Base-by-base conservation (phyloP, 768 basidiomycete genomes). In the Sporobolomyces roseus region DNA sequence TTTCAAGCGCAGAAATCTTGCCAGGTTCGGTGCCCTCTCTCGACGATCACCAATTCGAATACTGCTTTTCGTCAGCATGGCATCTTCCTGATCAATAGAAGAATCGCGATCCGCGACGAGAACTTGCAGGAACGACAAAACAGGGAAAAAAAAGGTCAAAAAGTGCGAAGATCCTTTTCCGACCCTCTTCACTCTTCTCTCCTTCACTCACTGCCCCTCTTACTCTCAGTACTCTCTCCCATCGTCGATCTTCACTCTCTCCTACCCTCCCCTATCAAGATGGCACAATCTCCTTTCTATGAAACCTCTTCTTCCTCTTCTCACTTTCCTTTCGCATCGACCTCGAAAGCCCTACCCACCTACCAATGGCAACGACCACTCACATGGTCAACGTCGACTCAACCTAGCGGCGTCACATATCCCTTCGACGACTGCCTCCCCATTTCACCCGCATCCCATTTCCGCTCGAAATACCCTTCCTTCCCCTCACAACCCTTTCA, bases 371-470 rank as follows among this genome's bases (percentile, higher is more conserved):
- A n/a, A 14, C 35, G 30, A 5, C 19, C 38, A 13, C 38, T 35
- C 33, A 8, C 52, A 4, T 55, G 54, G 54, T n/a, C n/a, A n/a
- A n/a, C n/a, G n/a, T n/a, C n/a, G n/a, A n/a, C 3, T 55, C 33
- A 25, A 12, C 9, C 33, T 13, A 36, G 4, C 54, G 32, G 9
- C 4, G 2, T n/a, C 35, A 13, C 19, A 4, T 36, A 23, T 30
- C 54, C 54, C 9, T 38, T 5, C 54, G 33, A 55, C 35, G 54
- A 55, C 54, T 55, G 54, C 16, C 33, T 55, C 35, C 54, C 54
- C n/a, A 2, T 55, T 27, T 16, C 30, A 53, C 52, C 52, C 6
- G 13, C 52, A n/a, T 3, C 52, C 30, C 52, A 14, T 33, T 53
- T 32, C 8, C 7, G 38, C 46, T 25, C 49, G 49, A 50, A 46